A percentile compares a stretch with the other conserved stretches of the same genome.
phyloP scores from a whole-genome alignment of 306 rosid species.

The Malus sylvestris region DNA sequence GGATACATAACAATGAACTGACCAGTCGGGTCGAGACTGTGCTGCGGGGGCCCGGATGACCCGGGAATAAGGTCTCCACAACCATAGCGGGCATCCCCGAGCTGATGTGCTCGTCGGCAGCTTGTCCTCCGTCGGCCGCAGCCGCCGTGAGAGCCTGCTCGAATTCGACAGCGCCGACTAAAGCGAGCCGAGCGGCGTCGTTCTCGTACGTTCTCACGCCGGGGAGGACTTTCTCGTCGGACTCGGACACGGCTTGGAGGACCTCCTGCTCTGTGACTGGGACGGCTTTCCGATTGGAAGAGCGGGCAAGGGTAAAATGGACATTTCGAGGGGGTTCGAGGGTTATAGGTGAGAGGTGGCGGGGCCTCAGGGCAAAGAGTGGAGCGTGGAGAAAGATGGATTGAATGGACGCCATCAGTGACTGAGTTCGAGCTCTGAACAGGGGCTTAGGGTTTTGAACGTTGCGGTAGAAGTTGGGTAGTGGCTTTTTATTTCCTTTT shows the following conservation, averaged over 20 bases:
- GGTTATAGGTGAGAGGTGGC: slow-evolving; percentile 2
- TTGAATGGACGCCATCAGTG: slow-evolving; percentile 38
- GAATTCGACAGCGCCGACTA: slow-evolving; percentile 71
- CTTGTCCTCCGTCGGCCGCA: slow-evolving; percentile 82
- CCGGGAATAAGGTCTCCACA: slow-evolving; percentile 76
- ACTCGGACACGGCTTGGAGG: slow-evolving; percentile 58
- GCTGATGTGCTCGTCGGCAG: slow-evolving; percentile 66
- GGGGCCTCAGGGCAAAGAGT: slow-evolving; percentile 19
- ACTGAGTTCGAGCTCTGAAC: neutral
- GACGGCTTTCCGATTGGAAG: slow-evolving; percentile 29
- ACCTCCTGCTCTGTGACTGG: slow-evolving; percentile 63
- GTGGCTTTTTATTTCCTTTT: neutral
- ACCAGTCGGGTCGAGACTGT: slow-evolving; percentile 94
- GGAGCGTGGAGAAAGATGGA: slow-evolving; percentile 25
- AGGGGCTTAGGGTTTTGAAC: neutral
- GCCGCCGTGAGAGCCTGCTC: slow-evolving; percentile 83
- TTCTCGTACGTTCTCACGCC: slow-evolving; percentile 75
- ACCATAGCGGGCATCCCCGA: slow-evolving; percentile 74
- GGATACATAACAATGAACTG: slow-evolving; percentile 3
- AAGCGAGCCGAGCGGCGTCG: slow-evolving; percentile 52
- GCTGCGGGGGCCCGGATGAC: slow-evolving; percentile 43
- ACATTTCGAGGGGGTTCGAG: slow-evolving; percentile 13
- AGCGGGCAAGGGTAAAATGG: slow-evolving; percentile 34
- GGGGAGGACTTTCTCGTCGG: slow-evolving; percentile 58
- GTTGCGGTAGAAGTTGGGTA: neutral